Evolutionary conservation across 331 rosid species (phyloP).

Genomic region (Spiraea crenata): DNA sequence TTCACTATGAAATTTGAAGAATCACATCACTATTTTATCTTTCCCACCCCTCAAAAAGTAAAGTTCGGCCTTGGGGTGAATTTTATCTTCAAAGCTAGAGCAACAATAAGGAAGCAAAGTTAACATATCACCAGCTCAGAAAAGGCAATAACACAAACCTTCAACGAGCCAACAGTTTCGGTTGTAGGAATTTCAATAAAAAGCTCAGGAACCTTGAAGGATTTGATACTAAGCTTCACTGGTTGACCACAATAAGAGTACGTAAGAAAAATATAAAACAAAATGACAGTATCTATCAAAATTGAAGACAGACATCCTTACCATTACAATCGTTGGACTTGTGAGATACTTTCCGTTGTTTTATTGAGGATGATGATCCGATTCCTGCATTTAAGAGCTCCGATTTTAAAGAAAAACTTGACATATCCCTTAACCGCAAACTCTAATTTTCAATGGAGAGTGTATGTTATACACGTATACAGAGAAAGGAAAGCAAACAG

Average conservation of each 20-base stretch:
- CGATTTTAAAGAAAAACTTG: slow-evolving; percentile 29
- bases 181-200: slow-evolving; percentile 66
- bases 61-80: neutral
- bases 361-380: slow-evolving; percentile 48
- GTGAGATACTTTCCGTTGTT: slow-evolving; percentile 36
- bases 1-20: neutral
- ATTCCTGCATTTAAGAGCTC: slow-evolving; percentile 43
- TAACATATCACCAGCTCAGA: neutral
- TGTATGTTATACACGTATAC: neutral
- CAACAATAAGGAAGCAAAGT: neutral
- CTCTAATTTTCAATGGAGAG: slow-evolving; percentile 18
- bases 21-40: neutral
- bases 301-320: slow-evolving; percentile 19
- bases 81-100: neutral
- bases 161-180: slow-evolving; percentile 70
- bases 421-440: slow-evolving; percentile 12
- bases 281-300: neutral
- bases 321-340: slow-evolving; percentile 57
- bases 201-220: slow-evolving; percentile 76
- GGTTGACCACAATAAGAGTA: slow-evolving; percentile 24
- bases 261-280: slow-evolving; percentile 11
- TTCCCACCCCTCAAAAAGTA: neutral
- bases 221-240: slow-evolving; percentile 81
- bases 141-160: slow-evolving; percentile 41
- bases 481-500: slow-evolving; percentile 21